Conservation (phyloP, 2,329 filamentous ascomycete genomes). For the Chaetomiaceae sp. region DNA sequence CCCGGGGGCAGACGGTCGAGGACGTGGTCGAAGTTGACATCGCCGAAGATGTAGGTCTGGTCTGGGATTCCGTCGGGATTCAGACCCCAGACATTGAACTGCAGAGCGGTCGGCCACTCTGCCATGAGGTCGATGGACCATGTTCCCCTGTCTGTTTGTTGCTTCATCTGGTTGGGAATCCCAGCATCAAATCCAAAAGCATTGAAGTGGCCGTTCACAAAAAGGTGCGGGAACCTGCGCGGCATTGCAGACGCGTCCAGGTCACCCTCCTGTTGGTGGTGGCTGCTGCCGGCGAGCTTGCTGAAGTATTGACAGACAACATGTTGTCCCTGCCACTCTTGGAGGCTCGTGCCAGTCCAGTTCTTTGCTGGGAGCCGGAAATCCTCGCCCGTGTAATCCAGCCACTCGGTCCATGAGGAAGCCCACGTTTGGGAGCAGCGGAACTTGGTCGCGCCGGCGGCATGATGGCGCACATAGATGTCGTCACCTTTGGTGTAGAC, state of each 20-base stretch:
- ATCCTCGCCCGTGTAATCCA: conserved; percentile 52
- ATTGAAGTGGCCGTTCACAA: conserved; percentile 58
- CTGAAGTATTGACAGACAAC: conserved; percentile 61
- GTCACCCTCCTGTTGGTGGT: conserved; percentile 57
- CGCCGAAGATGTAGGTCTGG: conserved; percentile 54
- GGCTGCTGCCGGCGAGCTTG: conserved; percentile 52
- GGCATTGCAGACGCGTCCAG: conserved; percentile 34
- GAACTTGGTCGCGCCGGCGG: conserved; percentile 57
- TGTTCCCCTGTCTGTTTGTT: conserved; percentile 38
- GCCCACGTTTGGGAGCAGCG: conserved; percentile 60
- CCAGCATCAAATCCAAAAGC: conserved; percentile 60
- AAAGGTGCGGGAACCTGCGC: conserved; percentile 58
- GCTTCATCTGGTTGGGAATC: conserved; percentile 48
- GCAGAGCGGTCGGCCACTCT: conserved; percentile 58
- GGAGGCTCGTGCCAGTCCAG: conserved; percentile 54
- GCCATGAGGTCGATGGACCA: conserved; percentile 59
- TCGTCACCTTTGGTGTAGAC: conserved; percentile 38
- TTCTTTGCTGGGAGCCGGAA: conserved; percentile 44
- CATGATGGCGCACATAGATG: conserved; percentile 50
- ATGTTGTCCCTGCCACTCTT: conserved; percentile 58
- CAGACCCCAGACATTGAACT: conserved; percentile 63
- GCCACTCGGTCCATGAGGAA: conserved; percentile 55
- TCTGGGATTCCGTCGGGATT: conserved; percentile 59
- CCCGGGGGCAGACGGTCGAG: conserved; percentile 58
- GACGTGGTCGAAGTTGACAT: conserved; percentile 55